A percentile compares a stretch with the other conserved stretches of the same genome.
phyloP scores from a whole-genome alignment of 2,329 filamentous ascomycete genomes.

The Colletotrichum euphorbiae region DNA sequence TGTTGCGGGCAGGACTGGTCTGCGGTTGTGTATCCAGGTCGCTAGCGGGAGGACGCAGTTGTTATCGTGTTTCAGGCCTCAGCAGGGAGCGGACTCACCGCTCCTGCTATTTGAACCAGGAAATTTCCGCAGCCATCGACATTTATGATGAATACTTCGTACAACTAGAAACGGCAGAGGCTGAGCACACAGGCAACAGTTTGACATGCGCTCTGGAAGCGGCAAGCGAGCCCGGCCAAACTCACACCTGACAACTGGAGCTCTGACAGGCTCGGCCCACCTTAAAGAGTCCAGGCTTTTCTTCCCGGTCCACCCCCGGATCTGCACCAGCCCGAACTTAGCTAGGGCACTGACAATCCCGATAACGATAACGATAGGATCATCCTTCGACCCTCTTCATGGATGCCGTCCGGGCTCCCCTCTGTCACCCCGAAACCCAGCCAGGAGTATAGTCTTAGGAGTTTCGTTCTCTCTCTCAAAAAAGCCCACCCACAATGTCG shows the following conservation, averaged over 20 bases:
- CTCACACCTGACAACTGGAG: conserved; percentile 31
- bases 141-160: background rate
- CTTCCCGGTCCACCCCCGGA: conserved; percentile 38
- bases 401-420: conserved; percentile 27
- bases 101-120: background rate
- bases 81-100: conserved; percentile 12
- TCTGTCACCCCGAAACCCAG: conserved; percentile 31
- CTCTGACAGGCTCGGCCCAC: conserved; percentile 31
- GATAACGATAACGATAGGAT: conserved; percentile 39
- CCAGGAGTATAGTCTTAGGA: conserved; percentile 8
- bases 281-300: conserved; percentile 34
- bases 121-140: background rate
- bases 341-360: conserved; percentile 17
- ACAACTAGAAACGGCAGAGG: background rate
- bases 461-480: background rate
- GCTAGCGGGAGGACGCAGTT: conserved; percentile 4
- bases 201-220: conserved; percentile 9
- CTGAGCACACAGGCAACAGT: background rate
- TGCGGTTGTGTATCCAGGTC: conserved; percentile 7
- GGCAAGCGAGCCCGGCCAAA: background rate
- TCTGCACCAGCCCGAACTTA: conserved; percentile 28
- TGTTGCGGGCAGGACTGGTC: conserved; percentile 7
- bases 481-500: conserved; percentile 41
- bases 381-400: conserved; percentile 38
- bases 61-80: conserved; percentile 22